phyloP scores from a whole-genome alignment of 2,329 filamentous ascomycete species.

The Aureobasidium sp. region DNA sequence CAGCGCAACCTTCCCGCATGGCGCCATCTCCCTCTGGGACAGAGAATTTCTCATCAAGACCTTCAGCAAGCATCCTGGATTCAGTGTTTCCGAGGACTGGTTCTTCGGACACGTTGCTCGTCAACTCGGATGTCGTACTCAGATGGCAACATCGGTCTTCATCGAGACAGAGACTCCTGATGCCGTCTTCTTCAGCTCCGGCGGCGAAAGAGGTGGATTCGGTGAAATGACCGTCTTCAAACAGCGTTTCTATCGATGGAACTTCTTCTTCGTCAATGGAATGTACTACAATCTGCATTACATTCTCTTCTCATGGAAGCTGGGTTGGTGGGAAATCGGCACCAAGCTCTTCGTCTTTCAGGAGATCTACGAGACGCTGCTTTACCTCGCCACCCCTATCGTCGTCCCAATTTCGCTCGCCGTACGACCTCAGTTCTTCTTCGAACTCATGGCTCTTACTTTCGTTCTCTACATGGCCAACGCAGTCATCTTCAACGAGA shows the following conservation, averaged over 20 bases:
- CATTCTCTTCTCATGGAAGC: constrained; percentile 40
- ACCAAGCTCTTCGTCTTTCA: constrained; percentile 32
- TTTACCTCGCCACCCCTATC: constrained; percentile 40
- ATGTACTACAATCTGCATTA: constrained; percentile 43
- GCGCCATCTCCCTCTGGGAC: constrained; percentile 44
- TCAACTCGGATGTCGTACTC: constrained; percentile 37
- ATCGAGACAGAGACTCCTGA: constrained; percentile 44
- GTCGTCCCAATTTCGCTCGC: constrained; percentile 39
- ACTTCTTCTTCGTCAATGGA: constrained; percentile 45
- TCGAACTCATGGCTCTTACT: constrained; percentile 31
- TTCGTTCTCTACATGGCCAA: constrained; percentile 37
- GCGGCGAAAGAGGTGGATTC: constrained; percentile 39
- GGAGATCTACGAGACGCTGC: constrained; percentile 41
- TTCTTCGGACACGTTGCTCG: constrained; percentile 44
- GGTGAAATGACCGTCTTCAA: constrained; percentile 47
- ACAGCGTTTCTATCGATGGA: constrained; percentile 45
- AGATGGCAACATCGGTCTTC: constrained; percentile 43
- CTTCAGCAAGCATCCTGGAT: constrained; percentile 43
- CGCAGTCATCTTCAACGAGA: constrained; percentile 41
- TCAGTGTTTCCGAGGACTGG: constrained; percentile 45
- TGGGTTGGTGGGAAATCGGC: constrained; percentile 42
- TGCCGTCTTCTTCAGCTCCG: constrained; percentile 35
- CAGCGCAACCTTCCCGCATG: constrained; percentile 43
- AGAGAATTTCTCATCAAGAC: constrained; percentile 37
- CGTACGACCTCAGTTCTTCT: constrained; percentile 33